Evolutionary conservation across 2,329 filamentous ascomycete genomes (phyloP), one percentile per base, ranked within the genome.

Genomic region (Fonsecaea pedrosoi): DNA sequence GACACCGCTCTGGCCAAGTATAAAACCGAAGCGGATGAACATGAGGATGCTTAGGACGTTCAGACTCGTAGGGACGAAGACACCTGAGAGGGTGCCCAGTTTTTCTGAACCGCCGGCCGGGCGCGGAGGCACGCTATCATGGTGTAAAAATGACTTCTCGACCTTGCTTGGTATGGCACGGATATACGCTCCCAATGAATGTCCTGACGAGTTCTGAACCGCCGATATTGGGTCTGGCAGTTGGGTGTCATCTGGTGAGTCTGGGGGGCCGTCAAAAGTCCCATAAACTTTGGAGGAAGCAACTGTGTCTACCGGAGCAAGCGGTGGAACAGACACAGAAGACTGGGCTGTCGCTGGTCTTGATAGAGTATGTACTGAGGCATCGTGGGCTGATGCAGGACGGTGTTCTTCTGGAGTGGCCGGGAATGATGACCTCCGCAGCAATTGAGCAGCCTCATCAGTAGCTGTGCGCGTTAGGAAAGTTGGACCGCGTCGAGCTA

Each of bases 21-120:
- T 91, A 73, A 92, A 89, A 25, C 92, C 92, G 77, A 96, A 96
- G 25, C 92, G 87, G 73, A 96, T 83, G 79, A 96, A 96, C 92
- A 96, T 96, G 69, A 96, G 85, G 78, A 96, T 96, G 73, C 91
- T 94, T 71, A 96, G 81, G 50, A 96, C 92, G 77, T 95, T 96
- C 71, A 96, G 82, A 68, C 90, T 94, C n/a, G 92, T 92, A 1
- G 92, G 92, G 15, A 96, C 90, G 77, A 93, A 96, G 56, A 96
- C 90, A 7, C 91, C 91, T 3, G 89, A 91, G 71, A 92, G 87
- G 8, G 88, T 89, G 42, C 91, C 91, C 65, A 96, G 83, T 79
- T 95, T 95, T 72, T 85, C 80, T 15, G 76, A 78, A 67, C 77
- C 81, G 37, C 60, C 64, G 35, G 58, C 55, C 30, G 62, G 62